Evolutionary conservation across 306 rosid genomes (phyloP).

Genomic region (Cucurbita moschata): DNA sequence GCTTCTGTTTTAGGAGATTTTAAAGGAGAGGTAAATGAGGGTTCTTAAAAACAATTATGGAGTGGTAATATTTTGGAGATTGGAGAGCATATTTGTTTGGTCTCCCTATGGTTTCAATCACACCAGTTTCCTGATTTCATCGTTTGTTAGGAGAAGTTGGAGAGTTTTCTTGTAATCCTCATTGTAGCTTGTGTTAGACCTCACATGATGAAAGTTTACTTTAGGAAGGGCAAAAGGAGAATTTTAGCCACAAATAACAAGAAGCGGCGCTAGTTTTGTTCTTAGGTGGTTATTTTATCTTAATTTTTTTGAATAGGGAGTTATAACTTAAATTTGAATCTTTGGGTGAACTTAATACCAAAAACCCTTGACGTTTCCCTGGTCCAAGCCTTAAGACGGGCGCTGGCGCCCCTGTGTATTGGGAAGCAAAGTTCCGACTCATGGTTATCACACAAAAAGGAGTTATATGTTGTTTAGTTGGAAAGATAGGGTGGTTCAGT

Average conservation of each 20-base stretch:
- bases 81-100: neutral
- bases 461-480: too few species aligned
- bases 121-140: neutral
- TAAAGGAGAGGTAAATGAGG: neutral
- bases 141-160: neutral
- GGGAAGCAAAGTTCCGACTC: too few species aligned
- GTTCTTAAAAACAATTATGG: neutral
- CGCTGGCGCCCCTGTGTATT: too few species aligned
- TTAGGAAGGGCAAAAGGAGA: neutral
- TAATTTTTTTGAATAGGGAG: too few species aligned
- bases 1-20: neutral
- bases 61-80: neutral
- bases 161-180: neutral
- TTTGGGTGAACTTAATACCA: too few species aligned
- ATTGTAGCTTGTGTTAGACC: neutral
- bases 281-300: neutral
- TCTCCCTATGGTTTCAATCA: neutral
- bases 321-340: too few species aligned
- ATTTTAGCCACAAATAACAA: neutral
- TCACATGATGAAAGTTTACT: neutral
- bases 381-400: too few species aligned
- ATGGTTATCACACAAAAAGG: too few species aligned
- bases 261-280: neutral
- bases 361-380: too few species aligned
- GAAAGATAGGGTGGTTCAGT: too few species aligned